These are phyloP conservation scores for Plasmodium reichenowi DNA, from an alignment of 169 alveolate species.

Conservation along the genomic window DNA sequence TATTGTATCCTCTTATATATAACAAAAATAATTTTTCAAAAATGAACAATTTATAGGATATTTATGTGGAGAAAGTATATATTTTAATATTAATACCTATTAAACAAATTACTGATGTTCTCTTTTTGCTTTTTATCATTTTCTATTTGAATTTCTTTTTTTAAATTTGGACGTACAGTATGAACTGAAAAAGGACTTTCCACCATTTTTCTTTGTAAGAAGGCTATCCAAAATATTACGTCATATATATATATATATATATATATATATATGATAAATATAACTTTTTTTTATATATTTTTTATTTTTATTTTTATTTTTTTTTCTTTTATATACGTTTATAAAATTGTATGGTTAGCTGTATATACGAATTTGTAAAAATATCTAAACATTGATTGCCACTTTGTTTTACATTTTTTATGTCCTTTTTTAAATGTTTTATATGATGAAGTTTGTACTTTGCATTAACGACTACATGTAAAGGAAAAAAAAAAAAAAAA, in stretches of 20 bases:
- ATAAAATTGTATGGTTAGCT: slow-evolving; percentile 51
- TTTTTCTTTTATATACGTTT: slow-evolving; percentile 31
- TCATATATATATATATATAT: neutral
- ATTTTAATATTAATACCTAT: slow-evolving; percentile 17
- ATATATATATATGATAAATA: neutral
- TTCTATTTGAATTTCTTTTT: slow-evolving; percentile 1
- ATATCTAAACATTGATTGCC: slow-evolving; percentile 4
- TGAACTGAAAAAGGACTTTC: slow-evolving; percentile 17
- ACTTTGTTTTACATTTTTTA: slow-evolving; percentile 14
- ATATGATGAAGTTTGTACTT: slow-evolving; percentile 21
- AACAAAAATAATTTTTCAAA: too few relatives aligned
- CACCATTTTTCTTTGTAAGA: slow-evolving; percentile 8
- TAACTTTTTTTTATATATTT: neutral
- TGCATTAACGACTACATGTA: slow-evolving; percentile 15
- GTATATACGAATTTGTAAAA: slow-evolving; percentile 19
- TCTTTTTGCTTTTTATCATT: slow-evolving; percentile 23
- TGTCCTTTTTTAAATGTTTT: slow-evolving; percentile 22
- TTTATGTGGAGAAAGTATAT: neutral
- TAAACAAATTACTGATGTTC: slow-evolving; percentile 27
- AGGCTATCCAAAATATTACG: slow-evolving; percentile 23
- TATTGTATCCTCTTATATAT: too few relatives aligned
- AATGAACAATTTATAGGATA: neutral
- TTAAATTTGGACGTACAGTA: neutral
- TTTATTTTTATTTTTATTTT: neutral
- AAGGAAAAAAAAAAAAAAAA: neutral